A percentile compares a stretch with the other conserved stretches of the same genome.
Conservation (phyloP, 768 basidiomycete genomes). For the Pisolithus sp. region DNA sequence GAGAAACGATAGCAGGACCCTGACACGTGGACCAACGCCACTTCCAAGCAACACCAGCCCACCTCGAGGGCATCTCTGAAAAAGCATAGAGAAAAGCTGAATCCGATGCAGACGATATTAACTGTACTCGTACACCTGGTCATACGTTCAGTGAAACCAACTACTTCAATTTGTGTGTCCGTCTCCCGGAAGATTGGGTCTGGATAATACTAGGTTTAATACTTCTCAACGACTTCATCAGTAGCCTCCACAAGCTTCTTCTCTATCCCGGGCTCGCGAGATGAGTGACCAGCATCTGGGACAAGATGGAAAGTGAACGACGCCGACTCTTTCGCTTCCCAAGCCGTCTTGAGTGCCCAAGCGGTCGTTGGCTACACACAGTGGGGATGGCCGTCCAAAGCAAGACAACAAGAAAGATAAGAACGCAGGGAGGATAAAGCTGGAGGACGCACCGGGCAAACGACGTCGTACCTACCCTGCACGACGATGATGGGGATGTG, state of each 20-base stretch:
- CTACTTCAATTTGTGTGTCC: background rate
- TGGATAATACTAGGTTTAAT: constrained; percentile 6
- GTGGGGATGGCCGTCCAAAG: background rate
- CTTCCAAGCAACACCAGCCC: no score
- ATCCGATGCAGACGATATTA: no score
- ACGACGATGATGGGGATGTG: constrained; percentile 80
- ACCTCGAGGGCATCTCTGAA: no score
- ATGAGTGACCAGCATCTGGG: constrained; percentile 83
- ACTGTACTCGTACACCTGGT: background rate
- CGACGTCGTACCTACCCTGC: constrained; percentile 84
- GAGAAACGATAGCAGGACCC: no score
- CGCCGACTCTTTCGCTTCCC: constrained; percentile 51
- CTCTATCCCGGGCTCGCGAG: constrained; percentile 65
- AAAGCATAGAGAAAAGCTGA: no score
- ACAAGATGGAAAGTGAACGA: constrained; percentile 51
- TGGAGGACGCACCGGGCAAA: constrained; percentile 62
- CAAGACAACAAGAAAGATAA: background rate
- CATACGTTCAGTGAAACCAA: background rate
- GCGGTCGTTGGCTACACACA: constrained; percentile 59
- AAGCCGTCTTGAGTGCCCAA: constrained; percentile 71
- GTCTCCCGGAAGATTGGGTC: no score
- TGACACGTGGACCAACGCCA: no score
- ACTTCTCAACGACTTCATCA: constrained; percentile 22
- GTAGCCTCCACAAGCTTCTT: constrained; percentile 63
- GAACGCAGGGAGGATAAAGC: background rate